A percentile compares a stretch with the other conserved stretches of the same genome.
Conservation (phyloP, 2,329 filamentous ascomycete genomes). For the Aureobasidium melanogenum region DNA sequence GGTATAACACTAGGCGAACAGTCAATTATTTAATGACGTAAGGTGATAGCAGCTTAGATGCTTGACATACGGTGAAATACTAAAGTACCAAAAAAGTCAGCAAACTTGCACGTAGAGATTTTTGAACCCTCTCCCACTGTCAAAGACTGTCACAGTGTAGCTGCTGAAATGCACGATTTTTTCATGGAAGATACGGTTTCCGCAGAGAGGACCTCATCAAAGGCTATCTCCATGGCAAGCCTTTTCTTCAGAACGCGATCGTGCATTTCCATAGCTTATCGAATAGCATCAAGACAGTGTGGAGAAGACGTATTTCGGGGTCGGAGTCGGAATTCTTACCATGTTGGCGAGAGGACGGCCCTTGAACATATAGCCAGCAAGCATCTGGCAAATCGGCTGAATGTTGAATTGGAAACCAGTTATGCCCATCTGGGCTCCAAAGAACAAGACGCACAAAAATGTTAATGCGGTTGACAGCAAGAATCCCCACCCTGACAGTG, state of each 20-base stretch:
- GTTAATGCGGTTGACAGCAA: conserved; percentile 20
- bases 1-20: conserved; percentile 5
- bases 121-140: too few species aligned
- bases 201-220: background rate
- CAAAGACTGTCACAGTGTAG: too few species aligned
- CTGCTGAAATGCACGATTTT: too few species aligned
- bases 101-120: too few species aligned
- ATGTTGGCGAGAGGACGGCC: conserved; percentile 28
- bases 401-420: conserved; percentile 34
- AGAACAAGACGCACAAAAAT: conserved; percentile 20
- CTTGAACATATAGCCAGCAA: conserved; percentile 41
- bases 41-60: background rate
- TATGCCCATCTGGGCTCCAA: conserved; percentile 21
- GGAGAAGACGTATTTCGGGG: background rate
- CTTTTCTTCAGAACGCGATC: too few species aligned
- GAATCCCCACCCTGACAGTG: conserved; percentile 22
- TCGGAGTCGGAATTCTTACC: background rate
- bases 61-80: background rate
- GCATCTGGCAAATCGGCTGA: conserved; percentile 37
- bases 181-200: background rate
- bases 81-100: background rate
- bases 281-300: too few species aligned
- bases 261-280: too few species aligned
- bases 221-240: too few species aligned
- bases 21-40: conserved; percentile 20